phyloP scores from a whole-genome alignment of 768 basidiomycete species.

The Gloeophyllum trabeum region DNA sequence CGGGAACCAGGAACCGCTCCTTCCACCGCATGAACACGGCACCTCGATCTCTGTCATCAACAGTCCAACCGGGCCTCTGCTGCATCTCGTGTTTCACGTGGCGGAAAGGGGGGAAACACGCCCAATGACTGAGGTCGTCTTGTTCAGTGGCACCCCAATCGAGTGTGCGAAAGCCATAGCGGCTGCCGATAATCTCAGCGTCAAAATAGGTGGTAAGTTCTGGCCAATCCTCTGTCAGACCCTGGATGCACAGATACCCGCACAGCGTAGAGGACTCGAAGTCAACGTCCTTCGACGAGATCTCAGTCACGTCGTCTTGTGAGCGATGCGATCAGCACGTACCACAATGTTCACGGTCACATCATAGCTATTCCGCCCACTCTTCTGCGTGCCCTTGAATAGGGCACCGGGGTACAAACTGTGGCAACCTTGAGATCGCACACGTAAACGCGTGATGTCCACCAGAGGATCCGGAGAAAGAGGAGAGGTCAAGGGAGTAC shows the following conservation, averaged over 20 bases:
- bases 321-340: constrained; percentile 22
- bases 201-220: constrained; percentile 95
- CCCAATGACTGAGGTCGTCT: constrained; percentile 93
- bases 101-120: constrained; percentile 83
- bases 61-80: constrained; percentile 68
- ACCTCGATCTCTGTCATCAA: constrained; percentile 65
- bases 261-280: constrained; percentile 77
- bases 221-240: constrained; percentile 89
- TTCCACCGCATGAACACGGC: constrained; percentile 97
- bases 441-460: constrained; percentile 71
- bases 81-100: constrained; percentile 71
- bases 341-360: constrained; percentile 90
- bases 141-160: constrained; percentile 87
- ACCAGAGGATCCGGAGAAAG: constrained; percentile 39
- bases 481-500: no score
- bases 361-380: constrained; percentile 88
- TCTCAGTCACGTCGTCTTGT: constrained; percentile 1
- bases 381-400: constrained; percentile 89
- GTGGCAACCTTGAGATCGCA: constrained; percentile 60
- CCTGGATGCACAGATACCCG: constrained; percentile 88
- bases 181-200: constrained; percentile 87
- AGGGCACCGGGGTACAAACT: constrained; percentile 82
- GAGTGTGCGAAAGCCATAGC: constrained; percentile 84
- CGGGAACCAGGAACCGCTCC: constrained; percentile 91
- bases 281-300: constrained; percentile 65